Percentiles rank a stretch among this genome's conserved stretches.
Evolutionary conservation across 2,329 filamentous ascomycete genomes (phyloP).

Genomic region (Volutella citrinella): DNA sequence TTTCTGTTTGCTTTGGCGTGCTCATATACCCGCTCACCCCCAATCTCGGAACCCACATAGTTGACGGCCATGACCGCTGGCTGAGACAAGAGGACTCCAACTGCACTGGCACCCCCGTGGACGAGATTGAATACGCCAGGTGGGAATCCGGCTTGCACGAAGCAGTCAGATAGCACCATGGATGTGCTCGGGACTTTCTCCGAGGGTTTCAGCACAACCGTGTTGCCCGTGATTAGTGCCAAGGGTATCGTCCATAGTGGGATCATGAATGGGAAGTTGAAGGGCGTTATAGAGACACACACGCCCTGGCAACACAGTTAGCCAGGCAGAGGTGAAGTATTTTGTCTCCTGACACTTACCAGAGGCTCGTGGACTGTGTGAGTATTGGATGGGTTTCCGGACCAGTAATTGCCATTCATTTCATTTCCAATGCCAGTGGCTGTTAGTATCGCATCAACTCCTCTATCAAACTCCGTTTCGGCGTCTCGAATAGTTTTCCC

Average conservation of each 20-base stretch:
- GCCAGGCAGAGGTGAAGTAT: too few species aligned
- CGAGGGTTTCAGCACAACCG: conserved; percentile 32
- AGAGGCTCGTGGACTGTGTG: conserved; percentile 14
- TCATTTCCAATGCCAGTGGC: conserved; percentile 12
- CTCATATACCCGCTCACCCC: conserved; percentile 65
- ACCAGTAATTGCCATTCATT: conserved; percentile 7
- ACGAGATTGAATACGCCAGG: conserved; percentile 53
- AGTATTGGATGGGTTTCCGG: conserved; percentile 4
- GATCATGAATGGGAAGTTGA: conserved; percentile 18
- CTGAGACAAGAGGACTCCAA: conserved; percentile 66
- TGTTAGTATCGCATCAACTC: conserved; percentile 17
- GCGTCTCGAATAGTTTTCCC: conserved; percentile 21
- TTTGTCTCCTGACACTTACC: too few species aligned
- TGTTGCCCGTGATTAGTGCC: conserved; percentile 15
- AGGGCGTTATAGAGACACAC: conserved; percentile 10
- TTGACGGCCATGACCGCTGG: conserved; percentile 65
- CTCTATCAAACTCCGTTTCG: conserved; percentile 17
- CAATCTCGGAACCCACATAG: conserved; percentile 66
- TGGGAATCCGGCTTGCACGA: conserved; percentile 33
- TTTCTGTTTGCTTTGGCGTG: conserved; percentile 66
- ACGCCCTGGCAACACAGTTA: too few species aligned
- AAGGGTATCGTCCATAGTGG: conserved; percentile 17
- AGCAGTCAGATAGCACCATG: conserved; percentile 60
- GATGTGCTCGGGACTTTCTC: conserved; percentile 59
- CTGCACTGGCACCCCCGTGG: conserved; percentile 60